Conservation (phyloP, 2,329 filamentous ascomycete genomes). For the Colletotrichum agaves region DNA sequence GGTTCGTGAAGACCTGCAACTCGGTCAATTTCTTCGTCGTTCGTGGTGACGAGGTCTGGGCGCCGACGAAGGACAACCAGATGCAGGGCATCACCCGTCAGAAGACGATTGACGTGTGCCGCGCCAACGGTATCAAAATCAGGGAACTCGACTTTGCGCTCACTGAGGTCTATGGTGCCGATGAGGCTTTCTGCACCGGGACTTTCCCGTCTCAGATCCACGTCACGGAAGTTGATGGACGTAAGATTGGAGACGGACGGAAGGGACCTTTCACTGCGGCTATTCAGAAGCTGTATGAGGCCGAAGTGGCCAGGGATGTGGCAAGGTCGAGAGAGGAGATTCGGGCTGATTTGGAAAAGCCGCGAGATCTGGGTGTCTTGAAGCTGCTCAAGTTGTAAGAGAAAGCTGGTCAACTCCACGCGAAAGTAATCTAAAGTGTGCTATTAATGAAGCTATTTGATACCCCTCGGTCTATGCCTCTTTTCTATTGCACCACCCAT, state of each 20-base stretch:
- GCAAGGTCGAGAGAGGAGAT: constrained; percentile 40
- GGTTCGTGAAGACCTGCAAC: constrained; percentile 47
- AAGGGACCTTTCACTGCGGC: constrained; percentile 40
- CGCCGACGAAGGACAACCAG: constrained; percentile 46
- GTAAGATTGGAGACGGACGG: constrained; percentile 41
- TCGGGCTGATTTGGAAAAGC: constrained; percentile 40
- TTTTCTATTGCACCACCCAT: no score
- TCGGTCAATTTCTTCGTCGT: constrained; percentile 48
- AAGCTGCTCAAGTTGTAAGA: constrained; percentile 2
- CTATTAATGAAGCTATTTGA: no score
- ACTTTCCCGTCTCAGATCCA: constrained; percentile 45
- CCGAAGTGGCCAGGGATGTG: constrained; percentile 40
- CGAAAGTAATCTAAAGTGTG: no score
- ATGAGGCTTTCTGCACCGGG: constrained; percentile 46
- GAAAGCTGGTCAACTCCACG: no score
- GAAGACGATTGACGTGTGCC: constrained; percentile 46
- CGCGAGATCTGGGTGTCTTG: constrained; percentile 40
- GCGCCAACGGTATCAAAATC: constrained; percentile 41
- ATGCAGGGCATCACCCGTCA: constrained; percentile 47
- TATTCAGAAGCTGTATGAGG: constrained; percentile 41
- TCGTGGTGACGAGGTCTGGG: constrained; percentile 46
- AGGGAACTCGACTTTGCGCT: constrained; percentile 44
- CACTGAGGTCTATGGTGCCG: constrained; percentile 45
- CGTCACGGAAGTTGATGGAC: constrained; percentile 42
- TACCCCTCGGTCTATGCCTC: no score